phyloP scores from a whole-genome alignment of 2,329 filamentous ascomycete species.

The Cladophialophora bantiana region DNA sequence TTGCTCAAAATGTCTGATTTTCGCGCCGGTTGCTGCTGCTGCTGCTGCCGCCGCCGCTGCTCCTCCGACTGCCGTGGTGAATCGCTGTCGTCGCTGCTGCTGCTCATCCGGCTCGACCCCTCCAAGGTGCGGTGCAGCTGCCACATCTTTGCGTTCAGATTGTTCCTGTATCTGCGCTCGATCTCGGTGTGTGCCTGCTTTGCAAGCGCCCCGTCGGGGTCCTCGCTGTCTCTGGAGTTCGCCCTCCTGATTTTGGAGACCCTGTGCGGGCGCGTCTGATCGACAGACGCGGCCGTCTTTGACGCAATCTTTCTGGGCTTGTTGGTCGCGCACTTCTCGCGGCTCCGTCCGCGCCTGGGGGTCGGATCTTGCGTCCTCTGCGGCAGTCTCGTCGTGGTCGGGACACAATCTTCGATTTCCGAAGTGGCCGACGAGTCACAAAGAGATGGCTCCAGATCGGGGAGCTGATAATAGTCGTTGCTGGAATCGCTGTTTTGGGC shows the following conservation, averaged over 20 bases:
- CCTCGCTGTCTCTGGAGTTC: background rate
- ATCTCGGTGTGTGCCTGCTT: conserved; percentile 1
- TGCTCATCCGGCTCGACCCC: conserved; percentile 1
- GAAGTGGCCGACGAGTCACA: background rate
- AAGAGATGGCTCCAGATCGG: background rate
- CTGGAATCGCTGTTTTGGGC: background rate
- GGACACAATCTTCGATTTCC: background rate
- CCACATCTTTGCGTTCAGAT: background rate
- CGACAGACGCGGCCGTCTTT: background rate
- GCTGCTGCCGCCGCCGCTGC: background rate
- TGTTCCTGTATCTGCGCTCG: background rate
- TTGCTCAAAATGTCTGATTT: conserved; percentile 2
- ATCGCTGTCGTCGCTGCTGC: background rate
- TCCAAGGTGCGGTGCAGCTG: conserved; percentile 1
- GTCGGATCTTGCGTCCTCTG: background rate
- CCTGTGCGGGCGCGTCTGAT: background rate
- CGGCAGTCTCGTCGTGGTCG: background rate
- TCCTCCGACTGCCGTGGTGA: background rate
- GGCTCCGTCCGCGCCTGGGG: background rate
- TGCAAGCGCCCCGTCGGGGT: background rate
- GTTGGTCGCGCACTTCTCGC: background rate
- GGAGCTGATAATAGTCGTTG: background rate
- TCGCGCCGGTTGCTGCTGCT: background rate
- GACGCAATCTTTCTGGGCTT: background rate
- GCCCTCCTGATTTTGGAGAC: background rate